Conservation (phyloP, 768 basidiomycete species). For the Naganishia vishniacii region DNA sequence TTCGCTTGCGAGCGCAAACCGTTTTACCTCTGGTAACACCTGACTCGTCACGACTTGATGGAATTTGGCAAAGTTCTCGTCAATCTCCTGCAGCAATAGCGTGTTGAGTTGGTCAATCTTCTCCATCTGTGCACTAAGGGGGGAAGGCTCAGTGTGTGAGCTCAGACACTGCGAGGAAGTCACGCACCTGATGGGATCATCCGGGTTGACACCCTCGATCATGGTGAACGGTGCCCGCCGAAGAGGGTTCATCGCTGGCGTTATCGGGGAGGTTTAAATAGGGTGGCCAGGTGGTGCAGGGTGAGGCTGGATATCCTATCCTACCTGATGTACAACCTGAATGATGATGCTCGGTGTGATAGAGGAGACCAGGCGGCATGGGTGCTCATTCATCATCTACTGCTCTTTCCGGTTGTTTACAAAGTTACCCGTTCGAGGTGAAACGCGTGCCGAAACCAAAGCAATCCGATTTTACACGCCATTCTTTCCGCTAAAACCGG, state of each 20-base stretch:
- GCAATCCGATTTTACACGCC: neutral
- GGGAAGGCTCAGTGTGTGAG: slow-evolving; percentile 52
- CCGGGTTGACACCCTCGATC: slow-evolving; percentile 43
- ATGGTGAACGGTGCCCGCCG: slow-evolving; percentile 42
- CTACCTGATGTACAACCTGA: neutral
- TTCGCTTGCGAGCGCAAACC: slow-evolving; percentile 78
- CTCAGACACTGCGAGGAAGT: too few species aligned
- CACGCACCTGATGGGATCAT: slow-evolving; percentile 36
- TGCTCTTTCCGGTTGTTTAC: slow-evolving; percentile 5
- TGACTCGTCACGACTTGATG: slow-evolving; percentile 75
- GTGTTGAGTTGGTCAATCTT: slow-evolving; percentile 95
- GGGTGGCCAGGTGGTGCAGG: too few species aligned
- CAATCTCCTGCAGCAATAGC: slow-evolving; percentile 84
- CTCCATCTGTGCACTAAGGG: slow-evolving; percentile 75
- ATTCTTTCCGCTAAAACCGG: too few species aligned
- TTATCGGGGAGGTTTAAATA: too few species aligned
- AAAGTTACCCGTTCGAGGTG: neutral
- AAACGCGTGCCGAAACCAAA: neutral
- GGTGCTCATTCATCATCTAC: slow-evolving; percentile 18
- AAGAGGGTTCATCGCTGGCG: slow-evolving; percentile 31
- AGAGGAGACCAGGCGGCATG: too few species aligned
- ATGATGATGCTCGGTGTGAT: too few species aligned
- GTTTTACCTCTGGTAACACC: slow-evolving; percentile 80
- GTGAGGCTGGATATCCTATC: too few species aligned
- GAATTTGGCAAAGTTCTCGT: slow-evolving; percentile 85